Evolutionary conservation across 306 rosid species (phyloP), one percentile per base, ranked within the genome.

Genomic region (Amphicarpaea edgeworthii): DNA sequence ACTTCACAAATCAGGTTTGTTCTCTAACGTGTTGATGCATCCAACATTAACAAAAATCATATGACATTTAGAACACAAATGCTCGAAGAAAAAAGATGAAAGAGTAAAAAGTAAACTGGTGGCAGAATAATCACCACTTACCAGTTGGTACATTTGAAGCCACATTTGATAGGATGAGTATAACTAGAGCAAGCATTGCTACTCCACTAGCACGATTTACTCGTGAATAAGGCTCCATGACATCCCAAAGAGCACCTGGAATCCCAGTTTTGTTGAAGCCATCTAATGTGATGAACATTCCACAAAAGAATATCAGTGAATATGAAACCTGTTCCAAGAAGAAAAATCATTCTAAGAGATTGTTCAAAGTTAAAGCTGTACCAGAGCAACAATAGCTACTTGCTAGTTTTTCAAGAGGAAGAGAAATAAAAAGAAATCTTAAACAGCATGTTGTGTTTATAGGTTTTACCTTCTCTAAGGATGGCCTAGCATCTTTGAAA

Each of bases 111-210:
- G 12, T 6, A 54, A 51, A 68, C 4, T 26, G 7, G 58, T 24
- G 42, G 41, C 5, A 40, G 55, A 23, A 75, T 17, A 12, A 43
- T 43, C 7, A 64, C 6, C 21, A 67, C 77, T 60, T 85, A 95
- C 99, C 98, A 9, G 97, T 96, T 65, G 99, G 97, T 24, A 92
- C 98, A 72, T 96, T 96, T 65, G 98, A 92, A 34, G 97, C 99
- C 86, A 96, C 63, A 60, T 96, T 96, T 80, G 98, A 96, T 24
- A 96, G 85, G 61, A 75, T 61, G 30, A 92, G 83, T 41, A 96
- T 86, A 76, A 90, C 96, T 5, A 96, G 16, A 20, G 97, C 87
- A 60, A 96, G 97, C 49, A 92, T 53, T 26, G 82, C 87, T 68
- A 82, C 77, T 50, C 97, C 97, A 19, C 83, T 76, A 21, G 69